Evolutionary conservation across 2,329 filamentous ascomycete genomes (phyloP).

Genomic region (Ophidiomyces ophidiicola): DNA sequence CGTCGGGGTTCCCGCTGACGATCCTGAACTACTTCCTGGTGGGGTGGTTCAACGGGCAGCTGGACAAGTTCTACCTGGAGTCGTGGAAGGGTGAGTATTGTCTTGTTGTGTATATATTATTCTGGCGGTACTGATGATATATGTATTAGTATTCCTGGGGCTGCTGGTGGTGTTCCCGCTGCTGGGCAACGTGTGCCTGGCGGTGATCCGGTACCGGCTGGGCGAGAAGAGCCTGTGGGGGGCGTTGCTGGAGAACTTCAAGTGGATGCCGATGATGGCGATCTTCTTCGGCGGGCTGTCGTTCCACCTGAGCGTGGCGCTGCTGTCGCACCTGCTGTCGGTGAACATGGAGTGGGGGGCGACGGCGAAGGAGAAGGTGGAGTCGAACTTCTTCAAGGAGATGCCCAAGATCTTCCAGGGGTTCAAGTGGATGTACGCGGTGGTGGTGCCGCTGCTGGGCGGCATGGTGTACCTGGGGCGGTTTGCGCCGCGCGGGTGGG

Average conservation of each 20-base stretch:
- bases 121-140: not conserved
- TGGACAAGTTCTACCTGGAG: conserved; percentile 56
- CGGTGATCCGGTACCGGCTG: conserved; percentile 51
- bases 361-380: conserved; percentile 62
- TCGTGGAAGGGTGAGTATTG: conserved; percentile 49
- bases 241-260: conserved; percentile 46
- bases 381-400: conserved; percentile 75
- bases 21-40: conserved; percentile 58
- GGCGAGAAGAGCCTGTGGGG: conserved; percentile 41
- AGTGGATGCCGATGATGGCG: conserved; percentile 51
- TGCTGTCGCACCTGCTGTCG: conserved; percentile 72
- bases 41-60: conserved; percentile 56
- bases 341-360: conserved; percentile 79
- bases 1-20: conserved; percentile 54
- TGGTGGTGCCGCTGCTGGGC: conserved; percentile 17
- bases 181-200: conserved; percentile 49
- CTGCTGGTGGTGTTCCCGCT: conserved; percentile 54
- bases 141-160: conserved; percentile 16
- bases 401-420: conserved; percentile 64
- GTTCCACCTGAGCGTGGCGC: conserved; percentile 66
- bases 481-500: conserved; percentile 28
- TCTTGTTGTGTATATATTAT: not conserved
- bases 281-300: conserved; percentile 64
- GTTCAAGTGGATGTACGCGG: conserved; percentile 58
- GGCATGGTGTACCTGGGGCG: conserved; percentile 23